Evolutionary conservation across 345 rosid genomes (phyloP).

Genomic region (Raphanus sativus): DNA sequence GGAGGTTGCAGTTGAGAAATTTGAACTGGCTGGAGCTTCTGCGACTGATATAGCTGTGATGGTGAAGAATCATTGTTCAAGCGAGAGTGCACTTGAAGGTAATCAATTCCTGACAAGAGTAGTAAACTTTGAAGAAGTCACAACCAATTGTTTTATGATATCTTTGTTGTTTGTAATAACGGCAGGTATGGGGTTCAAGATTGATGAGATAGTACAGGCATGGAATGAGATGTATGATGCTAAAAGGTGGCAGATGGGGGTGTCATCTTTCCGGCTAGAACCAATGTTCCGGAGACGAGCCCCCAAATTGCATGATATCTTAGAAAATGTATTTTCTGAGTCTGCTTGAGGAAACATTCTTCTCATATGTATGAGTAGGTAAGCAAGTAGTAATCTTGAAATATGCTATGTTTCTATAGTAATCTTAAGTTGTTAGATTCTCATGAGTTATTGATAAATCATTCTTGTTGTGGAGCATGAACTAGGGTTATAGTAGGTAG

Average conservation of each 20-base stretch:
- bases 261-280: slow-evolving; percentile 92
- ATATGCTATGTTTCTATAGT: background rate
- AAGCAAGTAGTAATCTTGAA: slow-evolving; percentile 19
- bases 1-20: slow-evolving; percentile 96
- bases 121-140: background rate
- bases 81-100: slow-evolving; percentile 85
- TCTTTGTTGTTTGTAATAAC: slow-evolving; percentile 15
- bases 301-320: slow-evolving; percentile 73
- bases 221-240: slow-evolving; percentile 99
- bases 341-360: slow-evolving; percentile 19
- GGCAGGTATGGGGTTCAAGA: slow-evolving; percentile 86
- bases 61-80: slow-evolving; percentile 98
- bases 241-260: slow-evolving; percentile 90
- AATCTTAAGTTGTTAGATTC: slow-evolving; percentile 2
- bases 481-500: background rate
- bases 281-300: slow-evolving; percentile 84
- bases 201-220: slow-evolving; percentile 95
- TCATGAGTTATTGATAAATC: no score
- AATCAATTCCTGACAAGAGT: slow-evolving; percentile 15
- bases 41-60: slow-evolving; percentile 92
- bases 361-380: slow-evolving; percentile 29
- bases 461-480: background rate
- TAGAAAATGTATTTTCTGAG: slow-evolving; percentile 59
- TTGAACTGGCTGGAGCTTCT: slow-evolving; percentile 98
- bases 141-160: no score